Conservation (phyloP, 2,329 filamentous ascomycete genomes). For the Aspergillus flavus region DNA sequence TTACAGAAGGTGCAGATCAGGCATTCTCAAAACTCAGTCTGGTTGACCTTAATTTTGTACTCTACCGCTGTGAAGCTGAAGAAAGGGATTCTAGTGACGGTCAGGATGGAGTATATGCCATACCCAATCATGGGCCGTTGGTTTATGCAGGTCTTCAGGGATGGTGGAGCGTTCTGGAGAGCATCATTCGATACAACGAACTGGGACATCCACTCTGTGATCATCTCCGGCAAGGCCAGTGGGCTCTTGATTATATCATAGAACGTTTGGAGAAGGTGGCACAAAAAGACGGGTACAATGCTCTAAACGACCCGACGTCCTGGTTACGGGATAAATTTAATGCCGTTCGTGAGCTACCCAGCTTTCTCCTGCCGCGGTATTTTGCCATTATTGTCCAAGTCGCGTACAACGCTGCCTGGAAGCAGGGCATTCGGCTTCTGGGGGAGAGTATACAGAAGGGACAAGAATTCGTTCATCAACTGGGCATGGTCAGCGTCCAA, state of each 20-base stretch:
- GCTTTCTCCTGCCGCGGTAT: constrained; percentile 87
- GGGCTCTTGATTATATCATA: constrained; percentile 87
- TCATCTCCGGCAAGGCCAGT: constrained; percentile 86
- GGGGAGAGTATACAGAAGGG: constrained; percentile 74
- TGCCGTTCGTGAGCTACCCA: constrained; percentile 80
- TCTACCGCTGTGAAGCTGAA: constrained; percentile 91
- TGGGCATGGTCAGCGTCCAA: constrained; percentile 90
- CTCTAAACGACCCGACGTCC: constrained; percentile 65
- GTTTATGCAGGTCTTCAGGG: constrained; percentile 97
- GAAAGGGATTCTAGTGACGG: constrained; percentile 78
- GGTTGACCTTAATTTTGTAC: constrained; percentile 83
- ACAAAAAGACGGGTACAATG: constrained; percentile 62
- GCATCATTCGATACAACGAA: constrained; percentile 85
- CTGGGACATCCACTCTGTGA: constrained; percentile 92
- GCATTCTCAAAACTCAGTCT: constrained; percentile 77
- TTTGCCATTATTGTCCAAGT: constrained; percentile 88
- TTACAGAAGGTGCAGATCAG: constrained; percentile 76
- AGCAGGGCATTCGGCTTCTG: constrained; percentile 78
- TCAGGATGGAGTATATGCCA: constrained; percentile 82
- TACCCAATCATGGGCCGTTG: constrained; percentile 80
- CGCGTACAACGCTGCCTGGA: constrained; percentile 81
- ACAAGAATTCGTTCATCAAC: constrained; percentile 83
- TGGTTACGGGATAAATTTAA: constrained; percentile 88
- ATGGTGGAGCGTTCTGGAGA: constrained; percentile 91
- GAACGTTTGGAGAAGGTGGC: constrained; percentile 75